Conservation (phyloP, 495 filamentous ascomycete genomes). For the Tuber microsphaerosporum region DNA sequence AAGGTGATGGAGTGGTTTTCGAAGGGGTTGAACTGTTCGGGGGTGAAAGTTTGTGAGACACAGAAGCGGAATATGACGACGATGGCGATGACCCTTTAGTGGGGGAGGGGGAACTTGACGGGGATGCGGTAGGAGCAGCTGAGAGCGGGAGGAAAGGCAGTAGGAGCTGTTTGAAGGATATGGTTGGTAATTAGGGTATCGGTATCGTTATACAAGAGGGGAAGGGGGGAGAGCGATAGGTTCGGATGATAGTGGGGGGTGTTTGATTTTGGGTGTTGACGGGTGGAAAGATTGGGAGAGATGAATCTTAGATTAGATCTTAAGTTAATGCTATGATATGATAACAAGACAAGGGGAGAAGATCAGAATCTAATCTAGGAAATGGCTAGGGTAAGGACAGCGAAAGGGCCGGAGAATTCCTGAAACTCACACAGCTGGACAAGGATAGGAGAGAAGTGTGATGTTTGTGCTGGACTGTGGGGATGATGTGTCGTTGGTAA, state of each 20-base stretch:
- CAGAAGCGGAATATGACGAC: neutral
- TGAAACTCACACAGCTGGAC: neutral
- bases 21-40: constrained; percentile 16
- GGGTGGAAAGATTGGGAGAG: constrained; percentile 10
- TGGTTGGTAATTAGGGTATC: constrained; percentile 17
- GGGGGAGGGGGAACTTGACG: constrained; percentile 16
- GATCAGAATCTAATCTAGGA: neutral
- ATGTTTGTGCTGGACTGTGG: neutral
- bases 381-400: neutral
- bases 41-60: constrained; percentile 17
- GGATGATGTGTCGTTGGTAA: neutral
- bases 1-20: constrained; percentile 7
- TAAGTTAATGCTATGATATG: too few relatives aligned
- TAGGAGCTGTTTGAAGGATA: constrained; percentile 33
- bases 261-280: constrained; percentile 24
- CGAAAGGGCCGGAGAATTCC: neutral
- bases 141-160: constrained; percentile 21
- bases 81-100: neutral
- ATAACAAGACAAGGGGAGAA: neutral
- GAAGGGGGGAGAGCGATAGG: constrained; percentile 3
- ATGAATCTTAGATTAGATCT: constrained; percentile 7
- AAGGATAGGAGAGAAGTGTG: neutral
- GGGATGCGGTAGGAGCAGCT: constrained; percentile 13
- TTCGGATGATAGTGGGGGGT: constrained; percentile 9
- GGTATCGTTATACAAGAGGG: constrained; percentile 13